Evolutionary conservation across 352 stramenopile species (phyloP).

Genomic region (Nothophytophthora sp.): DNA sequence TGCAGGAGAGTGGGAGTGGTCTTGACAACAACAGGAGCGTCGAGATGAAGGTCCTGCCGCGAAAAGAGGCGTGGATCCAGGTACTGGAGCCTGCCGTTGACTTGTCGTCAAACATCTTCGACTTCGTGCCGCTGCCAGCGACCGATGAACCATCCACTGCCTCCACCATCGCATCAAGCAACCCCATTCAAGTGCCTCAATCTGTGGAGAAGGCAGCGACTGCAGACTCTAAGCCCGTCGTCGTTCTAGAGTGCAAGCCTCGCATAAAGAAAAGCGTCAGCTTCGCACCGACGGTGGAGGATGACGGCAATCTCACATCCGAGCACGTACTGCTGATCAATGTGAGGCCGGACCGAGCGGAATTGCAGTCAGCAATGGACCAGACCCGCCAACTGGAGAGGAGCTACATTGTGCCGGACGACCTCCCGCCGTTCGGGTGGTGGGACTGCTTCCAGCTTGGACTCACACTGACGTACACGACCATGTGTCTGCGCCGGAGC

Average conservation of each 20-base stretch:
- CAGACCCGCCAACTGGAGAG: slow-evolving; percentile 50
- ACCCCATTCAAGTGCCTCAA: not conserved
- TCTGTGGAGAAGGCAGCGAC: not conserved
- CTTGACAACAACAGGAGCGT: slow-evolving; percentile 5
- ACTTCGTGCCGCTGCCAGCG: slow-evolving; percentile 28
- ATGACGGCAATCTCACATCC: slow-evolving; percentile 5
- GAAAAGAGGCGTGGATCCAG: slow-evolving; percentile 52
- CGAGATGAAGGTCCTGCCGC: not conserved
- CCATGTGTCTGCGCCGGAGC: slow-evolving; percentile 50
- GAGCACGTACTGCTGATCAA: slow-evolving; percentile 24
- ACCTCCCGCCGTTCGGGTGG: slow-evolving; percentile 53
- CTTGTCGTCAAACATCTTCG: slow-evolving; percentile 51
- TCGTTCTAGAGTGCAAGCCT: not conserved
- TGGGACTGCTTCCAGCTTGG: slow-evolving; percentile 53
- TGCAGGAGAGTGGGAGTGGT: not conserved
- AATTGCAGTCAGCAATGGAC: slow-evolving; percentile 17
- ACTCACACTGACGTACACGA: slow-evolving; percentile 40
- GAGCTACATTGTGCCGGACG: slow-evolving; percentile 34
- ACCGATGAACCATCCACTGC: not conserved
- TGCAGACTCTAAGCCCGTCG: no score
- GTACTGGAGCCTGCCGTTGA: slow-evolving; percentile 10
- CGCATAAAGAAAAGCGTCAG: slow-evolving; percentile 19
- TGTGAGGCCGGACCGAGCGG: slow-evolving; percentile 2
- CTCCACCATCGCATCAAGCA: not conserved
- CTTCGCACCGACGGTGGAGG: slow-evolving; percentile 17